phyloP scores from a whole-genome alignment of 768 basidiomycete genomes.

The Sutorius australiensis region DNA sequence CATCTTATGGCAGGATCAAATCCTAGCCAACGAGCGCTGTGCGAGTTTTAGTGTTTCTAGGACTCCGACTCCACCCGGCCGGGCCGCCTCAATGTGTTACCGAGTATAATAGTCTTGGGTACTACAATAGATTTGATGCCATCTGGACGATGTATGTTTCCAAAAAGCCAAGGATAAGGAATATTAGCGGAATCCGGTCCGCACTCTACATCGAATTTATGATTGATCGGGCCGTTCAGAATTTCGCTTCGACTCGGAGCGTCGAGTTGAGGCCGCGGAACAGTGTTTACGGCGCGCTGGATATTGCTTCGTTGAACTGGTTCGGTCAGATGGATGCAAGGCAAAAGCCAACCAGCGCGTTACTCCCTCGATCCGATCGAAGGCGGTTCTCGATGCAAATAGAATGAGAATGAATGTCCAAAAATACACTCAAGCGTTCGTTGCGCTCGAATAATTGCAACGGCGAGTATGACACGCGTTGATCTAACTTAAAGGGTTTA shows the following conservation, averaged over 20 bases:
- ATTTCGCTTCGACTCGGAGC: background rate
- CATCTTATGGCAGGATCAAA: conserved; percentile 14
- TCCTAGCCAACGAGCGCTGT: background rate
- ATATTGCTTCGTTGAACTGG: conserved; percentile 2
- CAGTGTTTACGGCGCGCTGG: background rate
- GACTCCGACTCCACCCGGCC: too few relatives aligned
- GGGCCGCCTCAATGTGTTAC: too few relatives aligned
- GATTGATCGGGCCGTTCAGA: background rate
- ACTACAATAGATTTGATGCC: background rate
- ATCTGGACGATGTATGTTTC: background rate
- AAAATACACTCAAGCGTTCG: background rate
- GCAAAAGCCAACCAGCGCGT: background rate
- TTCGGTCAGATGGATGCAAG: background rate
- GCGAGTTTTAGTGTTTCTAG: background rate
- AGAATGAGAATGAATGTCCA: background rate
- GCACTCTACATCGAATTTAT: background rate
- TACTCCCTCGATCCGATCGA: background rate
- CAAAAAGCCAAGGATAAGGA: background rate
- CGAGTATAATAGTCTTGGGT: too few relatives aligned
- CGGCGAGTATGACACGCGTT: background rate
- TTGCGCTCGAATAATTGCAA: background rate
- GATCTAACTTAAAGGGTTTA: background rate
- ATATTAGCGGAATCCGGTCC: background rate
- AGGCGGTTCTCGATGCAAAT: background rate
- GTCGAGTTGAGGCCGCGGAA: too few relatives aligned